Evolutionary conservation across 768 basidiomycete genomes (phyloP), one percentile per base, ranked within the genome.

Genomic region (Lentinula lateritia): DNA sequence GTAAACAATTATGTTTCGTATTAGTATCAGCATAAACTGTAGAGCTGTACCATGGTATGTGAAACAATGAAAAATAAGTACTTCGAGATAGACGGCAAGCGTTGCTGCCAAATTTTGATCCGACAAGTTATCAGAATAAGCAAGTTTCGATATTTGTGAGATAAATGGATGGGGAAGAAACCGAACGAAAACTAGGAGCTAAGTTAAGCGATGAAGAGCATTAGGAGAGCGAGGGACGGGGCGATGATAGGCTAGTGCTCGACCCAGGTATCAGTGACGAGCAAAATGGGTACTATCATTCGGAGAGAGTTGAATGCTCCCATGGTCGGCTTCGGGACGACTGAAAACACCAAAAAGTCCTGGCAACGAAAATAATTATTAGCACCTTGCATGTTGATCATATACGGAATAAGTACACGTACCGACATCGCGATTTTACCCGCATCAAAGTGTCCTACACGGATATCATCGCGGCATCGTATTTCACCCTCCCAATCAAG

Each of bases 211-310:
- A 28, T 8, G 23, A 20, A 35, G 28, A 20, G 6, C 5, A 20
- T 7, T 13, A 35, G n/a, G 50, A 23, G 7, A 8, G 16, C 6
- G 50, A 15, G 4, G 10, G n/a, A 18, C 23, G 23, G 23, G 23
- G 23, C 23, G 2, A 53, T 5, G 16, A 53, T 16, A 20, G 13
- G 15, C 36, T 43, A 56, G 45, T 56, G 55, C 16, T 60, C 59
- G 15, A 42, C 48, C 59, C 59, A 60, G n/a, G 59, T 52, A 60
- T 60, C 59, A 6, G 59, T 60, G 32, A 60, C 59, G 16, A 60
- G 59, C 16, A 32, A 20, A 13, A 60, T 52, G 8, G 59, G 59
- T 10, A 60, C 50, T 12, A 52, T 50, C 36, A 52, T 60, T 16
- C 41, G 45, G 0, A 60, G 41, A n/a, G 50, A n/a, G 16, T 35